phyloP scores from a whole-genome alignment of 83 land plant genomes.

The Diphasiastrum complanatum region DNA sequence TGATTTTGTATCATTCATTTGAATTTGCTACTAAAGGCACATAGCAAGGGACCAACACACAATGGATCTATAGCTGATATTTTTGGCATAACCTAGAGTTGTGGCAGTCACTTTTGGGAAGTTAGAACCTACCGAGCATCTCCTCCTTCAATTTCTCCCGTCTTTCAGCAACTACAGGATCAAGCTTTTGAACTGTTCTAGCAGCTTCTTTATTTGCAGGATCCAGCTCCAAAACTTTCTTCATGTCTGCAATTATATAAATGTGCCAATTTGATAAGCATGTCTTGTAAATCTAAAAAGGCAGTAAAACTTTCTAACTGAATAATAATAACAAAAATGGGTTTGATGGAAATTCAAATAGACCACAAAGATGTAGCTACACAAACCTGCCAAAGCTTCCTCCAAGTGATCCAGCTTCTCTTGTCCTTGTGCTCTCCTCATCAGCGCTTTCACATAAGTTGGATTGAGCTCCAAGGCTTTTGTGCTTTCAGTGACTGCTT shows the following conservation, averaged over 20 bases:
- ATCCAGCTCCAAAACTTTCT: conserved; percentile 72
- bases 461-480: conserved; percentile 89
- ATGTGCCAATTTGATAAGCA: too few species aligned
- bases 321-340: background rate
- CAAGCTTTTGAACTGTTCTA: conserved; percentile 42
- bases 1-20: too few species aligned
- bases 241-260: conserved; percentile 74
- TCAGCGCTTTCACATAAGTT: conserved; percentile 66
- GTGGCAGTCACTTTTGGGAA: too few species aligned
- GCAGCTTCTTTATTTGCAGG: conserved; percentile 67
- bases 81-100: too few species aligned
- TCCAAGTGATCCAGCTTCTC: conserved; percentile 85
- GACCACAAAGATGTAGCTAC: background rate
- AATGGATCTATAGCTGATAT: too few species aligned
- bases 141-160: conserved; percentile 91
- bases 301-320: too few species aligned
- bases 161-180: conserved; percentile 74
- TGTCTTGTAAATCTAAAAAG: too few species aligned
- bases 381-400: conserved; percentile 75
- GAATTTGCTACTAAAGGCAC: too few species aligned
- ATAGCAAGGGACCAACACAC: too few species aligned
- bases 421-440: conserved; percentile 81
- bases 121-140: conserved; percentile 68
- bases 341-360: background rate
- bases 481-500: conserved; percentile 68